Percentiles rank a stretch among this genome's conserved stretches.
phyloP scores from a whole-genome alignment of 2,329 filamentous ascomycete species.

The Lasiodiplodia sp. region DNA sequence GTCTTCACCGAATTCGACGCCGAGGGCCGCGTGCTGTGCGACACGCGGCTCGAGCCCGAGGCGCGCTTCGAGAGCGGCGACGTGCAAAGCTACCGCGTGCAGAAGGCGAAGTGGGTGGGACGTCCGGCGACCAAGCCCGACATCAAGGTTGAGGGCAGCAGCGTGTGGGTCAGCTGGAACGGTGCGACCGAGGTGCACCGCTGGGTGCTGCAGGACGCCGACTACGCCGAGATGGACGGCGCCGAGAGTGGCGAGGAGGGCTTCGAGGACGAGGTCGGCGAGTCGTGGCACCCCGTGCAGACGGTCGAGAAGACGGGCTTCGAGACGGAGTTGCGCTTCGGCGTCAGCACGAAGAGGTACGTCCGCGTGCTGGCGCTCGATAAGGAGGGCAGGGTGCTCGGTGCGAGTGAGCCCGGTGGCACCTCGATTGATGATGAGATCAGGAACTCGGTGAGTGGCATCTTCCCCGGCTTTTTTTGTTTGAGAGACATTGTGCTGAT shows the following conservation, averaged over 20 bases:
- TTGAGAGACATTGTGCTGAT: background rate
- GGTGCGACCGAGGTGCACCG: conserved; percentile 38
- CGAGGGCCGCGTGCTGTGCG: conserved; percentile 51
- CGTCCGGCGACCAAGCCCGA: conserved; percentile 35
- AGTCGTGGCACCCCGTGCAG: conserved; percentile 27
- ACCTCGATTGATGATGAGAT: conserved; percentile 18
- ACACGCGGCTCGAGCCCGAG: conserved; percentile 50
- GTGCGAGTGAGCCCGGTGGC: conserved; percentile 8
- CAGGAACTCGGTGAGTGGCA: conserved; percentile 16
- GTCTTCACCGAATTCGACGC: conserved; percentile 57
- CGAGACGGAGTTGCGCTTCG: conserved; percentile 32
- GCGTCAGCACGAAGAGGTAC: conserved; percentile 14
- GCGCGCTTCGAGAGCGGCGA: conserved; percentile 36
- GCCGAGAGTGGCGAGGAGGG: conserved; percentile 33
- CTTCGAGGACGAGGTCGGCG: conserved; percentile 1
- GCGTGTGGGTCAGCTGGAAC: conserved; percentile 40
- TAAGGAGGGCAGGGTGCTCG: conserved; percentile 25
- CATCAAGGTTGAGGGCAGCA: conserved; percentile 32
- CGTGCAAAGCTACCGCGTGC: conserved; percentile 48
- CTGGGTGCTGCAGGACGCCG: conserved; percentile 40
- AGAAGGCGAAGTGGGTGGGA: conserved; percentile 38
- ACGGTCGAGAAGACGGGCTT: conserved; percentile 32
- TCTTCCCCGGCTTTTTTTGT: background rate
- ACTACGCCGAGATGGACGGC: conserved; percentile 27
- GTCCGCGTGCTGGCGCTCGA: conserved; percentile 32